Percentiles rank a stretch among this genome's conserved stretches.
phyloP scores from a whole-genome alignment of 2,329 filamentous ascomycete genomes.

The Chaetomium sp. region DNA sequence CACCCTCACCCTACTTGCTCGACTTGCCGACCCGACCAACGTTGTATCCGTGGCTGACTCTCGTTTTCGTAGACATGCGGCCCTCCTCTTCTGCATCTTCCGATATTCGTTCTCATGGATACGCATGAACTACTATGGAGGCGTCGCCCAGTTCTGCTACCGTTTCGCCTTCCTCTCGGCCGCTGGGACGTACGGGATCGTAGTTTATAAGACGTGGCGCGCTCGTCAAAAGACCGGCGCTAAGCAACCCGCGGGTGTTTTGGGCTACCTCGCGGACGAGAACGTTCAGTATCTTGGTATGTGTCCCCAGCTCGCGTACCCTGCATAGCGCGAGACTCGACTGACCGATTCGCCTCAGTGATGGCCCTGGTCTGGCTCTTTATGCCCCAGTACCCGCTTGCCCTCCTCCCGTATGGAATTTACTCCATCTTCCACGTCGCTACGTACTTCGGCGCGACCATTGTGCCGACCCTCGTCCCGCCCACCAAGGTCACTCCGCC shows the following conservation, averaged over 20 bases:
- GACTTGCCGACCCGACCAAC: not conserved
- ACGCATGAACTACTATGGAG: constrained; percentile 81
- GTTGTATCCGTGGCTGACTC: constrained; percentile 14
- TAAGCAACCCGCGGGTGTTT: constrained; percentile 58
- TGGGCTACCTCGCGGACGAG: constrained; percentile 79
- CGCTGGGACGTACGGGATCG: constrained; percentile 91
- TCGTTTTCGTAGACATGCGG: constrained; percentile 67
- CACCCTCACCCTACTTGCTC: not conserved
- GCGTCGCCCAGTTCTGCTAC: constrained; percentile 81
- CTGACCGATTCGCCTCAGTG: constrained; percentile 51
- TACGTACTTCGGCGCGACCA: constrained; percentile 90
- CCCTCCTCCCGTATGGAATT: constrained; percentile 89
- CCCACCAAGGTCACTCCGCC: constrained; percentile 57
- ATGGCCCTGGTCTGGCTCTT: constrained; percentile 97
- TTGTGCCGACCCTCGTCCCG: constrained; percentile 84
- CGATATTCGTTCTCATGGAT: constrained; percentile 86
- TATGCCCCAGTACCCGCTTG: constrained; percentile 83
- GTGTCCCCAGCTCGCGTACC: constrained; percentile 41
- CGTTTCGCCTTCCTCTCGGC: constrained; percentile 88
- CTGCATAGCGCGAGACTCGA: not conserved
- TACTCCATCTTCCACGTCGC: constrained; percentile 99
- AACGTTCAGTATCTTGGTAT: constrained; percentile 96
- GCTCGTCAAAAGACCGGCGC: constrained; percentile 76
- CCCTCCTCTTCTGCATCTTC: constrained; percentile 77
- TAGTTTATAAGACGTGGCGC: constrained; percentile 96